Base-by-base conservation (phyloP, 2,329 filamentous ascomycete genomes). In the Aspergillus texensis region DNA sequence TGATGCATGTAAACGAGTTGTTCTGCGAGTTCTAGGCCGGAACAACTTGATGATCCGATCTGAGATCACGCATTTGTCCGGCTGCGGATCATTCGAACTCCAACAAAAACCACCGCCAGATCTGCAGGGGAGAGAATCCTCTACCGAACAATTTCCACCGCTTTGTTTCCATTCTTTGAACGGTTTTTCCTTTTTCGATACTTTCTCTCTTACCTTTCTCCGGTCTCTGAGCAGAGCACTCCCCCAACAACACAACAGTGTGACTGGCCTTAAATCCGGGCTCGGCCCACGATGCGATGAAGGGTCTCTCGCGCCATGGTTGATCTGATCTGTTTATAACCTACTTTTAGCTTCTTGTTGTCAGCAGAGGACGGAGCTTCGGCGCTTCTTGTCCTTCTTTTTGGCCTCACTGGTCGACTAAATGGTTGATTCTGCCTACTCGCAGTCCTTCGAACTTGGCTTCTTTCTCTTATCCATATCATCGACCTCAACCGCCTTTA, bases 271-370 rank as follows among this genome's bases (percentile, higher is more conserved):
- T 34, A 46, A 46, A 57, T 43, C 19, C 28, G 6, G 32, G 52
- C 21, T 54, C 46, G 55, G 32, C 26, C 55, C 59, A 64, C 60
- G 61, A 69, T 70, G 67, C 65, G 57, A 70, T 70, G 65, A 69
- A 48, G 58, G 30, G 45, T 55, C 32, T 55, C 30, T 56, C 41
- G 58, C 62, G 62, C 59, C 55, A 66, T 67, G 65, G 46, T 62
- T 66, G 64, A 68, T 57, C 57, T 30, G 41, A 45, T 50, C 39
- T 61, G 45, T 48, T 63, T 58, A 64, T 21, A 21, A 46, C 39
- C 52, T 45, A 36, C 43, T 52, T 21, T n/a, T 46, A 55, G n/a
- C 32, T 39, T 36, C 52, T 39, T 26, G n/a, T 55, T 12, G 16
- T 55, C 21, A 24, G 52, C 11, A 55, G 12, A 39, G 52, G 32